phyloP scores from a whole-genome alignment of 805 yeast species.

The Suhomyces sp. region DNA sequence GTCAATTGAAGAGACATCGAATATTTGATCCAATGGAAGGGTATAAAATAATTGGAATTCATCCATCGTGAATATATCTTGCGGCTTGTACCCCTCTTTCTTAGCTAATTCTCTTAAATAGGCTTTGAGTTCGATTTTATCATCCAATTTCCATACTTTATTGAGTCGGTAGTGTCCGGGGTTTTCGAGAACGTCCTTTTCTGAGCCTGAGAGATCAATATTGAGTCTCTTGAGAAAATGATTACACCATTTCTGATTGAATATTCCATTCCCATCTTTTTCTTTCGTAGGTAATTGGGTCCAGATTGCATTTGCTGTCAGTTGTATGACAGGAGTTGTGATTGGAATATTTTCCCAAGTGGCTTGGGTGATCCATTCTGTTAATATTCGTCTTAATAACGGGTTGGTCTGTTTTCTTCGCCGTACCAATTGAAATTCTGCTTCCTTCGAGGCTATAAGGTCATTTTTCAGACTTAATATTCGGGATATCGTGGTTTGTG shows the following conservation, averaged over 20 bases:
- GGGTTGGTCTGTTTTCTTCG: slow-evolving; percentile 57
- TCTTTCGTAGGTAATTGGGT: slow-evolving; percentile 51
- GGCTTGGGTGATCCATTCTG: slow-evolving; percentile 70
- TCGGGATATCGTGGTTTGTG: slow-evolving; percentile 67
- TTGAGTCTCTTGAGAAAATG: slow-evolving; percentile 49
- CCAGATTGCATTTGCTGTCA: slow-evolving; percentile 66
- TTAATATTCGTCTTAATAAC: slow-evolving; percentile 54
- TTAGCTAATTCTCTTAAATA: slow-evolving; percentile 36
- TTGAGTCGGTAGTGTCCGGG: slow-evolving; percentile 31
- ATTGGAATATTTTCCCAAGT: slow-evolving; percentile 67
- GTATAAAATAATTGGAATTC: slow-evolving; percentile 61
- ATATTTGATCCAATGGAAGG: slow-evolving; percentile 59
- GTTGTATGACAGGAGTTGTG: slow-evolving; percentile 61
- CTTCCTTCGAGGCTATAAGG: slow-evolving; percentile 48
- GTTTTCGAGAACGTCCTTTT: slow-evolving; percentile 38
- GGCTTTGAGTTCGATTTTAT: slow-evolving; percentile 47
- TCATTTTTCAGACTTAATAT: slow-evolving; percentile 57
- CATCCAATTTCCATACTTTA: slow-evolving; percentile 63
- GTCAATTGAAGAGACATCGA: slow-evolving; percentile 44
- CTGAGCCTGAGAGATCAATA: slow-evolving; percentile 48
- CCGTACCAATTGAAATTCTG: slow-evolving; percentile 50
- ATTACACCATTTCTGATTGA: slow-evolving; percentile 62
- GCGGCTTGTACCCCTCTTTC: slow-evolving; percentile 40
- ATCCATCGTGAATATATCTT: slow-evolving; percentile 58
- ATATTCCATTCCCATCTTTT: slow-evolving; percentile 65